Conservation (phyloP, 148 eudicot genomes). For the Pouteria glomerata region DNA sequence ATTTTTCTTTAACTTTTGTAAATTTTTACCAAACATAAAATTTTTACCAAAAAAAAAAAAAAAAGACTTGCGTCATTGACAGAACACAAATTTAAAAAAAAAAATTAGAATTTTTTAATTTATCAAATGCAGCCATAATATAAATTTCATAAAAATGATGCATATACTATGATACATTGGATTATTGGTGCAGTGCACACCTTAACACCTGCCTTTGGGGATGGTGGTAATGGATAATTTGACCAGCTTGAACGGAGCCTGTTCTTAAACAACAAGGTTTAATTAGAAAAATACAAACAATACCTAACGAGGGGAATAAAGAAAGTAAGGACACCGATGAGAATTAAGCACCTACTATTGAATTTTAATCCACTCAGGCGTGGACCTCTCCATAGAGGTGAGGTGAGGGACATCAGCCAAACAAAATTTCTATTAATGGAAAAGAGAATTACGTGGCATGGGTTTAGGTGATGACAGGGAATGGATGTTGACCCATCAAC, state of each 20-base stretch:
- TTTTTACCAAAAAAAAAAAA: too few relatives aligned
- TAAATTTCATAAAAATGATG: too few relatives aligned
- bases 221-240: not conserved
- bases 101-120: too few relatives aligned
- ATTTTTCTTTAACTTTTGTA: too few relatives aligned
- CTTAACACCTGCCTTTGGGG: not conserved
- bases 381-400: not conserved
- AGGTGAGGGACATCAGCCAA: slow-evolving; percentile 14
- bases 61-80: too few relatives aligned
- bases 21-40: too few relatives aligned
- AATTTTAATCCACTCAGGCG: slow-evolving; percentile 4
- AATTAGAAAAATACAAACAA: slow-evolving; percentile 12
- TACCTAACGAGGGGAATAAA: slow-evolving; percentile 14
- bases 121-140: too few relatives aligned
- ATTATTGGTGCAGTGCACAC: too few relatives aligned
- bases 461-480: slow-evolving; percentile 71
- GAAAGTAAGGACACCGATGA: not conserved
- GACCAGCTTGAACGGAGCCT: not conserved
- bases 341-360: not conserved
- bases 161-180: too few relatives aligned
- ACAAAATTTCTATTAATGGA: slow-evolving; percentile 44
- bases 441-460: slow-evolving; percentile 47
- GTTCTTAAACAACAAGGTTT: not conserved
- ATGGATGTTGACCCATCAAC: slow-evolving; percentile 80
- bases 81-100: too few relatives aligned